A percentile compares a stretch with the other conserved stretches of the same genome.
phyloP scores from a whole-genome alignment of 345 rosid species.

The Theobroma cacao region DNA sequence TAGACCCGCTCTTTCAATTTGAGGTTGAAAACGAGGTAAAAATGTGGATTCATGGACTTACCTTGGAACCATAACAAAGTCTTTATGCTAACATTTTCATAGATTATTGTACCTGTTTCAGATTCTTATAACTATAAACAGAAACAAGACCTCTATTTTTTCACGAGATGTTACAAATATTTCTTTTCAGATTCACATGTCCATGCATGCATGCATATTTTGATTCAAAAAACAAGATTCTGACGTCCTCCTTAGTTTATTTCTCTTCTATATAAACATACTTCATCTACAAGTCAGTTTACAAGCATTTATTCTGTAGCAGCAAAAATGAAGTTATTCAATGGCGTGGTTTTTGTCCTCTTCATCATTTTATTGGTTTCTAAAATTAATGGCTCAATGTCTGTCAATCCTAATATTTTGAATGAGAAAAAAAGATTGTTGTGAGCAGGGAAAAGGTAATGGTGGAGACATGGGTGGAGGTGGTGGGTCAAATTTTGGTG shows the following conservation, averaged over 20 bases:
- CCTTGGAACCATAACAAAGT: background rate
- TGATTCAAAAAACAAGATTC: background rate
- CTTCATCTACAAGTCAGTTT: background rate
- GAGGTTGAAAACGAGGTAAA: background rate
- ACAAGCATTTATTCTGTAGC: background rate
- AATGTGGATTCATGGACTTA: background rate
- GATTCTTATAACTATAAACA: background rate
- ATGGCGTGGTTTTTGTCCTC: background rate
- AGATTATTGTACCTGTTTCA: background rate
- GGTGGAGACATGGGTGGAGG: background rate
- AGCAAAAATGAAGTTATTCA: background rate
- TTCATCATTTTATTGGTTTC: background rate
- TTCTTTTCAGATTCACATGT: conserved; percentile 1
- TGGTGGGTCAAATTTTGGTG: background rate
- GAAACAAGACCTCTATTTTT: background rate
- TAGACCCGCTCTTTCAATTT: background rate
- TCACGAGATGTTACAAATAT: background rate
- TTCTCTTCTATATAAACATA: conserved; percentile 5
- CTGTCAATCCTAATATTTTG: background rate
- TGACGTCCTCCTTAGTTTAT: background rate
- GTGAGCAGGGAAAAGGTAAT: background rate
- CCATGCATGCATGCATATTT: background rate
- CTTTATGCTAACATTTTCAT: background rate
- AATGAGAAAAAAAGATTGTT: background rate
- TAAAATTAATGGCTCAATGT: background rate